Evolutionary conservation across 805 yeast species (phyloP).

Genomic region (Metschnikowia lochheadii): DNA sequence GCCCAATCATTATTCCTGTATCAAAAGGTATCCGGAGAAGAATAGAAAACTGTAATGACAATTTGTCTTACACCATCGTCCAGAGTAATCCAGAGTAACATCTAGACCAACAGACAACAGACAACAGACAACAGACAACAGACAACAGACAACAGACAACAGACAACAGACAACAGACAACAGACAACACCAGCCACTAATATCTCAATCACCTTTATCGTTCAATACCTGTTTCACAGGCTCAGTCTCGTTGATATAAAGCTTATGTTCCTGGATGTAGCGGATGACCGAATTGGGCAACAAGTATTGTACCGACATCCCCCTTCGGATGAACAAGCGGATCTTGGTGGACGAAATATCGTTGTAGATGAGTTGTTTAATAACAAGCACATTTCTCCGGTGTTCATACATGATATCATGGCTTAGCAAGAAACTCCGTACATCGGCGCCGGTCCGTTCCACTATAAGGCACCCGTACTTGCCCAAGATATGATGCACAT

Average conservation of each 20-base stretch:
- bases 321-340: conserved; percentile 83
- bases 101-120: too few species aligned
- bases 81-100: too few species aligned
- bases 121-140: too few species aligned
- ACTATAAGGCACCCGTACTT: conserved; percentile 95
- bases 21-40: too few species aligned
- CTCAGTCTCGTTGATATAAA: conserved; percentile 81
- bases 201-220: conserved; percentile 23
- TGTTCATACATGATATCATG: conserved; percentile 98
- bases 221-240: conserved; percentile 85
- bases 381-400: conserved; percentile 85
- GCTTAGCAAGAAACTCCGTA: conserved; percentile 81
- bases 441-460: conserved; percentile 96
- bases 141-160: too few species aligned
- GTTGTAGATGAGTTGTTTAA: conserved; percentile 92
- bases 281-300: conserved; percentile 92
- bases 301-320: conserved; percentile 94
- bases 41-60: too few species aligned
- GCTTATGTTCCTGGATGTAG: conserved; percentile 86
- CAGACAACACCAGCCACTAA: too few species aligned
- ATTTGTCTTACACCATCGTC: too few species aligned
- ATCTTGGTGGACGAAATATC: conserved; percentile 96
- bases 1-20: too few species aligned
- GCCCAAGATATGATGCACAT: conserved; percentile 91
- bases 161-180: too few species aligned